Percentiles rank a stretch among this genome's conserved stretches.
Evolutionary conservation across 768 basidiomycete genomes (phyloP).

Genomic region (Trametes sanguinea): DNA sequence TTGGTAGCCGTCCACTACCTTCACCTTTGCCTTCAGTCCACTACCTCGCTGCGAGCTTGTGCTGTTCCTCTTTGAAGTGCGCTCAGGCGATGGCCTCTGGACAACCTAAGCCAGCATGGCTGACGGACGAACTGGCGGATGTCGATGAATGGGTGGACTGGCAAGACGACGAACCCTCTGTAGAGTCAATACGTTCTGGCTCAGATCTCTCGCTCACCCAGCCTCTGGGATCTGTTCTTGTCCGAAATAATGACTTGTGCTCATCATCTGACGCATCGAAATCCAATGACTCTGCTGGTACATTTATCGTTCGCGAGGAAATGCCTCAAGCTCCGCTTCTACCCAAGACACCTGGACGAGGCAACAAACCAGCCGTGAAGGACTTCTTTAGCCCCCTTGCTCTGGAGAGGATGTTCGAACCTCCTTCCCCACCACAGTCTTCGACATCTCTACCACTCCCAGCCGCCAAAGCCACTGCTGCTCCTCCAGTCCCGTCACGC

Average conservation of each 20-base stretch:
- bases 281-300: constrained; percentile 51
- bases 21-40: background rate
- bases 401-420: constrained; percentile 91
- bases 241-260: constrained; percentile 35
- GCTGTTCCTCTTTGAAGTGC: background rate
- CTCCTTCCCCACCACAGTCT: constrained; percentile 72
- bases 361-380: constrained; percentile 64
- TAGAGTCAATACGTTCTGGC: constrained; percentile 31
- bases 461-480: constrained; percentile 17
- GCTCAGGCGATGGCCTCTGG: constrained; percentile 2
- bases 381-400: constrained; percentile 88
- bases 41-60: background rate
- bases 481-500: constrained; percentile 36
- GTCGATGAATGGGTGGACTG: constrained; percentile 77
- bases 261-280: constrained; percentile 27
- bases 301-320: constrained; percentile 76
- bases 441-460: constrained; percentile 4
- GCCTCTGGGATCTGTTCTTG: constrained; percentile 54
- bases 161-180: constrained; percentile 43
- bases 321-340: constrained; percentile 54
- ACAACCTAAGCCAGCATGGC: constrained; percentile 63
- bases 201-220: constrained; percentile 41
- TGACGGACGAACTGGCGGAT: constrained; percentile 86
- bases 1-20: background rate
- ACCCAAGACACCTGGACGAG: constrained; percentile 65